Base-by-base conservation (phyloP, 768 basidiomycete genomes). In the Phylloporus sp. region DNA sequence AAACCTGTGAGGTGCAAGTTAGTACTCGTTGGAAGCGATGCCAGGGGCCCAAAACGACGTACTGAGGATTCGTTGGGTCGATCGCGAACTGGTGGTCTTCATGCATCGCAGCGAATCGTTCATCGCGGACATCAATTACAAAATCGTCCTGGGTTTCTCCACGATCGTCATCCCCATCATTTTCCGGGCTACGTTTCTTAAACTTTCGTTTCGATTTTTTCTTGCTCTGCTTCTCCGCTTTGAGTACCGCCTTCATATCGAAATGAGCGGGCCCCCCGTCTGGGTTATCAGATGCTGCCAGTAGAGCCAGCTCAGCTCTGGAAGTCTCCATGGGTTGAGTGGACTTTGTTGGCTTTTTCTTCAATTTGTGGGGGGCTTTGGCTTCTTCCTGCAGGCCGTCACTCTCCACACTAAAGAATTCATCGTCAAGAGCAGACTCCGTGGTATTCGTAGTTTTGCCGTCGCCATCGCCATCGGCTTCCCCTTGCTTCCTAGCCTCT, bases 31-130 rank as follows among this genome's bases (percentile, higher is more conserved):
- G 0, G 6, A 24, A 40, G 13, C 15, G 39, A 12, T 5, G 12
- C 12, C 39, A 15, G 29, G 12, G 12, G 11, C 16, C 12, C 6
- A 39, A 50, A 27, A 22, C 0, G 16, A 78, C 93, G 57, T 64
- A 97, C 95, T 85, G 90, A 66, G 95, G 93, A 71, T 97, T 90
- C 47, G 82, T 89, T 18, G 97, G 95, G 69, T 99, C 97, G 58
- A 99, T 94, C 0, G 95, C 95, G 58, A 91, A 98, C 28, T 85
- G 80, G 60, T 91, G 84, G 62, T 97, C 88, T 59, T 97, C 91
- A 60, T 93, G 88, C 39, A 98, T 64, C 20, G 80, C 85, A 64
- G 82, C 82, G 77, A 98, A 98, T 15, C 97, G 86, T 10, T 85
- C 80, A 62, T 99, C 97, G 59, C 80, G 79, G 54, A 94, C 84